Evolutionary conservation across 257 asterid species (phyloP), one percentile per base, ranked within the genome.

Genomic region (Linderniella brevidens): DNA sequence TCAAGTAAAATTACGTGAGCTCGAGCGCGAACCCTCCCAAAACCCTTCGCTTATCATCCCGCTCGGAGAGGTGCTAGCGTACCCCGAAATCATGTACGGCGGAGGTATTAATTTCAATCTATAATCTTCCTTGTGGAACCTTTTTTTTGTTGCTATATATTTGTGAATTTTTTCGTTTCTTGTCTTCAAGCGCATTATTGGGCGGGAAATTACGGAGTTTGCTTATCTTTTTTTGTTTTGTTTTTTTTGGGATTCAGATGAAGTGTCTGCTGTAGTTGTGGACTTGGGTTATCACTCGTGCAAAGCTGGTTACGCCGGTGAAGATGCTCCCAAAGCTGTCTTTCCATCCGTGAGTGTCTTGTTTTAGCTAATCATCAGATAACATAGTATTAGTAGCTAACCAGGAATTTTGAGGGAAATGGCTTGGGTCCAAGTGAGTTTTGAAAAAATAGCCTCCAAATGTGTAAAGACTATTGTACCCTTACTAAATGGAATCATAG

Each of bases 261-360:
- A 90, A 65, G 99, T 90, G 13, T 90, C 94, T 9, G 98, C 98
- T 1, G 71, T 90, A 49, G 96, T 90, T 47, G 72, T 85, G 11
- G 99, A 90, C 77, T 62, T 90, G 56, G 99, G 99, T 54, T 74
- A 92, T n/a, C 92, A 81, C 52, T 81, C 99, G 59, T 90, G 98
- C 77, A 90, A 90, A 71, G 94, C 96, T 63, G 99, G 99, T 52
- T 90, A 85, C 53, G 96, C 99, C 16, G 99, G 99, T 25, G 99
- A 90, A 85, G 99, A 90, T 79, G 93, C 96, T 52, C 99, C 99
- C 1, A 85, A 90, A 68, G 98, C 99, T 38, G 96, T 90, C 49
- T 90, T 90, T 49, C 99, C 99, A 15, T 90, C 98, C 11, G 99
- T 46, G 25, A 17, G 36, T 17, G 4, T n/a, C n/a, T n/a, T n/a